phyloP scores from a whole-genome alignment of 2,329 filamentous ascomycete species.

The Cladophialophora psammophila region DNA sequence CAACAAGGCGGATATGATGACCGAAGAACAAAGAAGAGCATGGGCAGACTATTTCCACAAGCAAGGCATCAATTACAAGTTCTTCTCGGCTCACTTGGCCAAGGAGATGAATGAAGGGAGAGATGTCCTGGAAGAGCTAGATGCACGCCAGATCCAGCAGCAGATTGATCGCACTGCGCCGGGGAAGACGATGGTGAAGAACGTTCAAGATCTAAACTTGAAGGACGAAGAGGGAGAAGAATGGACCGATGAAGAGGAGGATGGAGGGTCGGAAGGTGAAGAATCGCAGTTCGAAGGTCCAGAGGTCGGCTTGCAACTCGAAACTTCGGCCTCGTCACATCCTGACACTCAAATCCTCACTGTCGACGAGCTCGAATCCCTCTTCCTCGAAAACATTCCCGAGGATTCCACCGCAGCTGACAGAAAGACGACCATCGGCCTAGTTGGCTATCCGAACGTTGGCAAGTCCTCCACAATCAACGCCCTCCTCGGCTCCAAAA shows the following conservation, averaged over 20 bases:
- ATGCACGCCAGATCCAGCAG: slow-evolving; percentile 46
- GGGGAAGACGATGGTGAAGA: slow-evolving; percentile 35
- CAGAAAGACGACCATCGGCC: slow-evolving; percentile 83
- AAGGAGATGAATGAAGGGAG: slow-evolving; percentile 85
- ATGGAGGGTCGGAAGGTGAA: slow-evolving; percentile 52
- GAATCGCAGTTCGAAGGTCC: slow-evolving; percentile 55
- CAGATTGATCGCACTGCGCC: slow-evolving; percentile 33
- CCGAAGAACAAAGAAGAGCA: slow-evolving; percentile 75
- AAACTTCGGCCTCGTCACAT: slow-evolving; percentile 17
- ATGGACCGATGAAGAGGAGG: slow-evolving; percentile 49
- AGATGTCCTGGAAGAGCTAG: slow-evolving; percentile 60
- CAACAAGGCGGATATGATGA: slow-evolving; percentile 99
- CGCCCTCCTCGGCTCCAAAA: slow-evolving; percentile 96
- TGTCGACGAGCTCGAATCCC: slow-evolving; percentile 87
- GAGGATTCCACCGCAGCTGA: slow-evolving; percentile 57
- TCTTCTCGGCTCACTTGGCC: slow-evolving; percentile 93
- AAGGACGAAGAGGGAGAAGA: slow-evolving; percentile 42
- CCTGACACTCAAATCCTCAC: slow-evolving; percentile 76
- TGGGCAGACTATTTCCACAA: slow-evolving; percentile 89
- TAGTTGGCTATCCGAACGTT: slow-evolving; percentile 98
- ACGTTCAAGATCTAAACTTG: slow-evolving; percentile 37
- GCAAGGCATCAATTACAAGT: slow-evolving; percentile 85
- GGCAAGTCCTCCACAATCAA: slow-evolving; percentile 99
- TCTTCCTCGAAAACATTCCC: slow-evolving; percentile 81
- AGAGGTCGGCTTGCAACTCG: slow-evolving; percentile 55